phyloP scores from a whole-genome alignment of 2,329 filamentous ascomycete genomes.

The Cercospora brassicicola region DNA sequence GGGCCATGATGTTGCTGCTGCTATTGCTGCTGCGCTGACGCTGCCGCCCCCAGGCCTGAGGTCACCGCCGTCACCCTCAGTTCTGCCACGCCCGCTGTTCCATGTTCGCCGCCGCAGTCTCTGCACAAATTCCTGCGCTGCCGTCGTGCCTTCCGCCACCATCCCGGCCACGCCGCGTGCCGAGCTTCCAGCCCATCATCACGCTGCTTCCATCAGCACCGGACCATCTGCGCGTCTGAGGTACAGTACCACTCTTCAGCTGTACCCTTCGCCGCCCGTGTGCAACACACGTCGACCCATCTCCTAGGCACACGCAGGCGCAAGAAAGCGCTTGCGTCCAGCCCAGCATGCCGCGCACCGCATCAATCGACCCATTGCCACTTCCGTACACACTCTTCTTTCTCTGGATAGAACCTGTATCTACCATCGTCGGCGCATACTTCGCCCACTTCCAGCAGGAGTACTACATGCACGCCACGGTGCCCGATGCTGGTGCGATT shows the following conservation, averaged over 20 bases:
- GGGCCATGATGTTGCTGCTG: not conserved
- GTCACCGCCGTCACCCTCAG: not conserved
- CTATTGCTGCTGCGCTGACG: not conserved
- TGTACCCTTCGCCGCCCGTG: not conserved
- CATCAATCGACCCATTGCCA: constrained; percentile 49
- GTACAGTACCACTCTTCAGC: not conserved
- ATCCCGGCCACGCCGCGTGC: not conserved
- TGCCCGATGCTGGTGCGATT: constrained; percentile 47
- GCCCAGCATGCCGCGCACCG: constrained; percentile 5
- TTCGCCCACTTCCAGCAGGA: constrained; percentile 53
- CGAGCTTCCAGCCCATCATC: not conserved
- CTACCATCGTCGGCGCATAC: constrained; percentile 55
- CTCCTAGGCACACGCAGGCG: not conserved
- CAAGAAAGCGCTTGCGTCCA: not conserved
- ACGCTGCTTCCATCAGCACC: not conserved
- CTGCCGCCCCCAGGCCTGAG: not conserved
- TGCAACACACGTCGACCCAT: not conserved
- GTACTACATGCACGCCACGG: constrained; percentile 58
- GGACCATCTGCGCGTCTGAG: not conserved
- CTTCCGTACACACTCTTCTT: constrained; percentile 70
- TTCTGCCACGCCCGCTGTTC: not conserved
- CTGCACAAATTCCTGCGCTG: not conserved
- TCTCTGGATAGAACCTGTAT: constrained; percentile 66
- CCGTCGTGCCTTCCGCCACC: not conserved
- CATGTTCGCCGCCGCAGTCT: not conserved